Conservation (phyloP, 805 yeast genomes). For the Pichia thaimueangensis region DNA sequence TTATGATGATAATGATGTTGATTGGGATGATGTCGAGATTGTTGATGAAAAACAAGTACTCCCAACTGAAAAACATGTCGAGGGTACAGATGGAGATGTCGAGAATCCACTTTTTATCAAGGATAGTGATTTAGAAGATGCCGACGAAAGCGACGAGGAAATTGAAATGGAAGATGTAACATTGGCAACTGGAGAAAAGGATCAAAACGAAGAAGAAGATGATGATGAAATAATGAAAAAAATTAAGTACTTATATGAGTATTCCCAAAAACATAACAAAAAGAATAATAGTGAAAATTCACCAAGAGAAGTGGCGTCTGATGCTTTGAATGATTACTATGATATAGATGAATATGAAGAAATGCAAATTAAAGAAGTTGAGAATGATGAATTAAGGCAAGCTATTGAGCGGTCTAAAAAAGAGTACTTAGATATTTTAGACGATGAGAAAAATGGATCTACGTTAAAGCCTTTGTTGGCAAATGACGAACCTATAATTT, state of each 20-base stretch:
- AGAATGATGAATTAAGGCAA: constrained; percentile 29
- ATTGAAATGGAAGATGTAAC: constrained; percentile 70
- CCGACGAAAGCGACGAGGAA: constrained; percentile 34
- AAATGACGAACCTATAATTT: constrained; percentile 19
- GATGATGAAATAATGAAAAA: constrained; percentile 23
- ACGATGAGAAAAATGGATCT: constrained; percentile 16
- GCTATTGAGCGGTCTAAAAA: constrained; percentile 45
- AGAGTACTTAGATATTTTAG: constrained; percentile 31
- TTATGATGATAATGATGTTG: constrained; percentile 15
- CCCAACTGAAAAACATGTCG: background rate
- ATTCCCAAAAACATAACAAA: constrained; percentile 24
- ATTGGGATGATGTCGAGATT: constrained; percentile 27
- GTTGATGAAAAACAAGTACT: constrained; percentile 4
- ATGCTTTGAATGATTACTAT: constrained; percentile 19
- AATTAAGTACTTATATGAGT: constrained; percentile 29
- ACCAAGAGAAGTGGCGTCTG: background rate
- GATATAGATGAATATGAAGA: constrained; percentile 13
- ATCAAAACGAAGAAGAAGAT: constrained; percentile 10
- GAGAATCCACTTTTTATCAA: constrained; percentile 5
- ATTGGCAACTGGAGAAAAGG: background rate
- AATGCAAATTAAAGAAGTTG: constrained; percentile 16
- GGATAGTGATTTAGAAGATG: constrained; percentile 5
- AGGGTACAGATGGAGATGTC: background rate
- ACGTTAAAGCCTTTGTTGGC: background rate
- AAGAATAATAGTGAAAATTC: too few species aligned